phyloP scores from a whole-genome alignment of 495 filamentous ascomycete species.

The Neurospora sp. region DNA sequence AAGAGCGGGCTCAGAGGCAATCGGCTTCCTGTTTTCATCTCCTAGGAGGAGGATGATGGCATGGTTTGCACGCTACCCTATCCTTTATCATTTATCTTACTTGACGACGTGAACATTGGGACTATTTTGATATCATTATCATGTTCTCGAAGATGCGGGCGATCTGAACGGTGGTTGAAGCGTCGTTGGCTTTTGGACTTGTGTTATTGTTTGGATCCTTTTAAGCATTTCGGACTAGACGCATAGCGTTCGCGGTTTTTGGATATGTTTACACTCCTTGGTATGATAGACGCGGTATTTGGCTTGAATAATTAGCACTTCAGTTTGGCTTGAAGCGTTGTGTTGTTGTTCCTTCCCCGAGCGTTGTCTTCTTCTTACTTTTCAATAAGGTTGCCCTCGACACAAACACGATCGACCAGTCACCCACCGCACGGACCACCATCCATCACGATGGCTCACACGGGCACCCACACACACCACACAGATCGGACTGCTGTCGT shows the following conservation, averaged over 20 bases:
- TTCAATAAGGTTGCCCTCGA: not conserved
- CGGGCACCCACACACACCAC: not conserved
- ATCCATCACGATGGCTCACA: not conserved
- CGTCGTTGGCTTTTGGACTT: too few relatives aligned
- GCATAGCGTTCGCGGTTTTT: not conserved
- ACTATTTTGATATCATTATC: too few relatives aligned
- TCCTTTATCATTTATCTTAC: not conserved
- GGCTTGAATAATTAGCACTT: not conserved
- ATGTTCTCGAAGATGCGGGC: too few relatives aligned
- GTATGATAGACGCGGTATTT: not conserved
- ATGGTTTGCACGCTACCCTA: not conserved
- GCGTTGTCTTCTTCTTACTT: not conserved
- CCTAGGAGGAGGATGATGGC: slow-evolving; percentile 4
- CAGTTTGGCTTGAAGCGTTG: not conserved
- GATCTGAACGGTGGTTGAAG: too few relatives aligned
- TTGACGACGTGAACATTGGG: too few relatives aligned
- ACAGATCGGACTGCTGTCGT: not conserved
- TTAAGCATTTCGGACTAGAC: too few relatives aligned
- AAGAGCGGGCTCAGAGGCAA: slow-evolving; percentile 36
- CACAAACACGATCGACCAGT: too few relatives aligned
- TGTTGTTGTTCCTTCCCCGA: too few relatives aligned
- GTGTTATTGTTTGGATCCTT: too few relatives aligned
- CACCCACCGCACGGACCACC: not conserved
- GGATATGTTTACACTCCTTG: not conserved
- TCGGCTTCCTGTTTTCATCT: slow-evolving; percentile 39